Evolutionary conservation across 257 asterid genomes (phyloP).

Genomic region (Rubia yunnanensis): DNA sequence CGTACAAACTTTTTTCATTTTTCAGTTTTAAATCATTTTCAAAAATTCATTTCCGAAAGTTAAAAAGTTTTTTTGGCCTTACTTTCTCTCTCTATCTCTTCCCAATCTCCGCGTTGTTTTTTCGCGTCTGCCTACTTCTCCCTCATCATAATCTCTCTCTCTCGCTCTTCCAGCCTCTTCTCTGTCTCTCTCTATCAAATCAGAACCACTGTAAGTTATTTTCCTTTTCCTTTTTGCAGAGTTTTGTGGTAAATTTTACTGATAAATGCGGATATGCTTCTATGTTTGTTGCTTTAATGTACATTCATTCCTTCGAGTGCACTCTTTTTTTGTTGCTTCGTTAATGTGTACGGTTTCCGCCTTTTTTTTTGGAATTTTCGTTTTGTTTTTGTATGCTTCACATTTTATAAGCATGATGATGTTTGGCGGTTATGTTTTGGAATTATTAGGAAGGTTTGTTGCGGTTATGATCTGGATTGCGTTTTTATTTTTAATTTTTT

Average conservation of each 20-base stretch:
- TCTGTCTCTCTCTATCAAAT: slow-evolving; percentile 27
- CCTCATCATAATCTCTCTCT: slow-evolving; percentile 19
- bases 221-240: neutral
- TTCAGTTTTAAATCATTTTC: too few relatives aligned
- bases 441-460: slow-evolving; percentile 14
- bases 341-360: slow-evolving; percentile 1
- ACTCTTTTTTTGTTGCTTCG: neutral
- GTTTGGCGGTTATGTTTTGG: neutral
- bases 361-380: neutral
- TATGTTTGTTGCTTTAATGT: slow-evolving; percentile 16
- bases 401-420: slow-evolving; percentile 8
- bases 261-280: slow-evolving; percentile 23
- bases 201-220: slow-evolving; percentile 32
- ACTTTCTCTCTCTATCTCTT: slow-evolving; percentile 8
- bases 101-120: slow-evolving; percentile 28
- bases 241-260: slow-evolving; percentile 2
- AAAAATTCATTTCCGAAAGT: neutral
- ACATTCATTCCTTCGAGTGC: slow-evolving; percentile 16
- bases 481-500: neutral
- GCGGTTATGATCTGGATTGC: slow-evolving; percentile 28
- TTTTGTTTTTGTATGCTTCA: neutral
- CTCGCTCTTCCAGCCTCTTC: slow-evolving; percentile 16
- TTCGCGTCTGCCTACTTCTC: slow-evolving; percentile 35
- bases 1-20: slow-evolving; percentile 16
- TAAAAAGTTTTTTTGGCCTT: neutral